These are phyloP conservation scores for Theobroma grandiflorum DNA, from an alignment of 441 rosid genomes.

Conservation along the genomic window DNA sequence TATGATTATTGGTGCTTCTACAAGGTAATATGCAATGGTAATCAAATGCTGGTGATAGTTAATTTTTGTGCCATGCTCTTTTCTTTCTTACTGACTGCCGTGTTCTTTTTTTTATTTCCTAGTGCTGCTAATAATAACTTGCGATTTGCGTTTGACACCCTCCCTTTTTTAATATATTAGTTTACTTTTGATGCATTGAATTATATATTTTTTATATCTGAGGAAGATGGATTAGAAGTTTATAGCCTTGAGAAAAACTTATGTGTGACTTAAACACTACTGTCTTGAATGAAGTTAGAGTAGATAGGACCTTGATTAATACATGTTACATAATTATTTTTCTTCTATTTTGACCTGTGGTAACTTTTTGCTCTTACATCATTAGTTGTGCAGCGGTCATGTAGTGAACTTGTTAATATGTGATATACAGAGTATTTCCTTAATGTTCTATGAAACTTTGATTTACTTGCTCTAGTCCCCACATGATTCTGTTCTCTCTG, in stretches of 20 bases:
- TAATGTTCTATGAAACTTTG: constrained; percentile 10
- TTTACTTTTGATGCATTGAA: background rate
- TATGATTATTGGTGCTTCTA: constrained; percentile 81
- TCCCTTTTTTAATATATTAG: background rate
- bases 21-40: constrained; percentile 55
- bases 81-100: background rate
- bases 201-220: background rate
- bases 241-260: constrained; percentile 14
- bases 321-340: background rate
- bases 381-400: background rate
- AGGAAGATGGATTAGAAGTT: background rate
- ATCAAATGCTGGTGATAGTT: constrained; percentile 8
- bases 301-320: constrained; percentile 9
- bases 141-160: background rate
- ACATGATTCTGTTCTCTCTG: background rate
- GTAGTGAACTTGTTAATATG: background rate
- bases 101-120: background rate
- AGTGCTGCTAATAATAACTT: background rate
- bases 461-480: background rate
- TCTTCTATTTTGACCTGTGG: background rate
- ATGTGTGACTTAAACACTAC: background rate
- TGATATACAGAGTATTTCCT: background rate
- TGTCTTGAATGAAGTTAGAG: background rate
- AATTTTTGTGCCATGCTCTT: background rate
- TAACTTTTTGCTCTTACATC: background rate